Evolutionary conservation across 768 basidiomycete species (phyloP).

Genomic region (Tulasnella sp.): DNA sequence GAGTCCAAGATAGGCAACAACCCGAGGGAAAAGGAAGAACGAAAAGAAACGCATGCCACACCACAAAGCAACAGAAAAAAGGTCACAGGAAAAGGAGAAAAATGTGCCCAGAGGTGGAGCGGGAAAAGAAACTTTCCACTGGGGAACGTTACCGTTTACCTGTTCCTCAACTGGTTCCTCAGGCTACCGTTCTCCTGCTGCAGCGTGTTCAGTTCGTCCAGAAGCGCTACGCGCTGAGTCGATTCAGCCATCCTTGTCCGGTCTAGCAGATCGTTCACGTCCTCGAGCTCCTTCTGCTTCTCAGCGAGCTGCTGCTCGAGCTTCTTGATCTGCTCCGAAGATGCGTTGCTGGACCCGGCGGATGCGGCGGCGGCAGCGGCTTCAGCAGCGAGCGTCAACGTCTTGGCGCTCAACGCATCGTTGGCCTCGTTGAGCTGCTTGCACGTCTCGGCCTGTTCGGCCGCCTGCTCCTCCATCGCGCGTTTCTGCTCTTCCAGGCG

Average conservation of each 20-base stretch:
- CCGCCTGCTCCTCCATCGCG: slow-evolving; percentile 62
- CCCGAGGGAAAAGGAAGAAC: not conserved
- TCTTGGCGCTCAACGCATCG: slow-evolving; percentile 65
- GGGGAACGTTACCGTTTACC: not conserved
- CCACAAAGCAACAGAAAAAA: too few species aligned
- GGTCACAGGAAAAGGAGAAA: not conserved
- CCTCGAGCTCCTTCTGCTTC: slow-evolving; percentile 56
- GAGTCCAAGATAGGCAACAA: not conserved
- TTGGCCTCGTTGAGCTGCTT: slow-evolving; percentile 76
- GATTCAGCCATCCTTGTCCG: slow-evolving; percentile 68
- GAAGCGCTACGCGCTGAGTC: slow-evolving; percentile 71
- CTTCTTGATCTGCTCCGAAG: slow-evolving; percentile 43
- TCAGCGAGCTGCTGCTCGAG: slow-evolving; percentile 63
- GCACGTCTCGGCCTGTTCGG: slow-evolving; percentile 70
- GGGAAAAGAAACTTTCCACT: not conserved
- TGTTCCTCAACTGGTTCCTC: slow-evolving; percentile 54
- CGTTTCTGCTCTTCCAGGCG: slow-evolving; percentile 59
- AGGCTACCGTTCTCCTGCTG: slow-evolving; percentile 74
- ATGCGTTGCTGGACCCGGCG: slow-evolving; percentile 43
- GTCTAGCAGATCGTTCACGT: slow-evolving; percentile 65
- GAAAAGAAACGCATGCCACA: too few species aligned
- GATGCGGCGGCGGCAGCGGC: slow-evolving; percentile 56
- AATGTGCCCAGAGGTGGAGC: not conserved
- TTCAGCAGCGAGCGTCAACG: slow-evolving; percentile 67
- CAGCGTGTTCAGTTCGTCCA: slow-evolving; percentile 83